Conservation (phyloP, 805 yeast genomes). For the Candida tallmaniae region DNA sequence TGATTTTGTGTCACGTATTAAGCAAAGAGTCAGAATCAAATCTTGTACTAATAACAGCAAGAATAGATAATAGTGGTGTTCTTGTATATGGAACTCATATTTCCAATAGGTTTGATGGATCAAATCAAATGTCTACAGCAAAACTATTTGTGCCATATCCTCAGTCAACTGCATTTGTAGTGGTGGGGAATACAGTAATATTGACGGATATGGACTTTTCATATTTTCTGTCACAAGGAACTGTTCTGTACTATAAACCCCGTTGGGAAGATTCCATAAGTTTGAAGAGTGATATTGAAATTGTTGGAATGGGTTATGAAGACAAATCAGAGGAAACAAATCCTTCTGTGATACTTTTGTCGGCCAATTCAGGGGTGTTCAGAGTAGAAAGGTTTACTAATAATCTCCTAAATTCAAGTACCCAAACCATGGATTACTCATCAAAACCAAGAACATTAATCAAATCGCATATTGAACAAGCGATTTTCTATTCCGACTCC, state of each 20-base stretch:
- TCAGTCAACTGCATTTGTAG: slow-evolving; percentile 54
- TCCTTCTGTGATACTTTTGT: slow-evolving; percentile 44
- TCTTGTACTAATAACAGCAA: slow-evolving; percentile 50
- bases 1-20: slow-evolving; percentile 32
- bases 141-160: slow-evolving; percentile 54
- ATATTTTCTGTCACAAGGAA: slow-evolving; percentile 17
- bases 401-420: slow-evolving; percentile 7
- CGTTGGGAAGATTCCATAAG: slow-evolving; percentile 81
- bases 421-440: slow-evolving; percentile 11
- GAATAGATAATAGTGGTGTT: slow-evolving; percentile 47
- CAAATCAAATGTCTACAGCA: slow-evolving; percentile 30
- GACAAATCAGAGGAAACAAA: slow-evolving; percentile 24
- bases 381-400: slow-evolving; percentile 45
- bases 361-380: slow-evolving; percentile 58
- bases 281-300: slow-evolving; percentile 47
- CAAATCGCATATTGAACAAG: slow-evolving; percentile 79
- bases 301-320: slow-evolving; percentile 61
- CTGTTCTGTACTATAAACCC: slow-evolving; percentile 30
- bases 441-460: slow-evolving; percentile 35
- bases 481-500: slow-evolving; percentile 58
- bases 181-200: slow-evolving; percentile 57
- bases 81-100: slow-evolving; percentile 62
- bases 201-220: slow-evolving; percentile 54
- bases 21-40: no score
- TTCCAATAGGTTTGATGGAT: slow-evolving; percentile 40